Evolutionary conservation across 176 grass and related monocot species (phyloP), one percentile per base, ranked within the genome.

Genomic region (Phoenix dactylifera): DNA sequence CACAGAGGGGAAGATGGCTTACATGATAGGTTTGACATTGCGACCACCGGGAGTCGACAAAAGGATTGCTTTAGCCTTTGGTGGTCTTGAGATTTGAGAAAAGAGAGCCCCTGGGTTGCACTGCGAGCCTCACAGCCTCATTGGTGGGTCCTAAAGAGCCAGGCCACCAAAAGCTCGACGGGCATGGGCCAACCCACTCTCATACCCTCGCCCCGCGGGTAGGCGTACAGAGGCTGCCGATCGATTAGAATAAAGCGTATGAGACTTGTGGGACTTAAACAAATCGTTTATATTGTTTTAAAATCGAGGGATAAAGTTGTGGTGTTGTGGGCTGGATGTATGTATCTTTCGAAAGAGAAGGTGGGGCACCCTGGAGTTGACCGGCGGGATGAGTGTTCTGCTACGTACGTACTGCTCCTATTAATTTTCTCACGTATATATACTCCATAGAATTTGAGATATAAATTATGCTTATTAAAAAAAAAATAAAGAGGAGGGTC

Each of bases 351-450:
- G 10, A 44, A 44, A 44, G 35, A 44, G 67, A 20, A 24, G 50
- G 54, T 58, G 54, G 59, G 50, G 48, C 59, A 55, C 16, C n/a
- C 70, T 73, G 70, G 70, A 73, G 70, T 63, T 73, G 70, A 73
- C 70, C 49, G 59, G 18, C 59, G 62, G 62, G 58, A 39, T 54
- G 70, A 63, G 58, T 63, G 15, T 49, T 58, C 19, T 58, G 24
- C 52, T 24, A 26, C 20, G 20, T 20, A 20, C 20, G 20, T 20
- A 20, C 28, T 49, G 10, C 1, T 44, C 12, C 10, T 3, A 44
- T 44, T 14, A 9, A 44, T 44, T 14, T 44, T 44, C 35, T 44
- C 35, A 44, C 0, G 35, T 12, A 7, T 12, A 12, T 44, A 12
- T 44, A 1, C 12, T 44, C 1, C 2, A 44, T 44, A 44, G 2